Evolutionary conservation across 2,329 filamentous ascomycete genomes (phyloP).

Genomic region (Triangularia verruculosa): DNA sequence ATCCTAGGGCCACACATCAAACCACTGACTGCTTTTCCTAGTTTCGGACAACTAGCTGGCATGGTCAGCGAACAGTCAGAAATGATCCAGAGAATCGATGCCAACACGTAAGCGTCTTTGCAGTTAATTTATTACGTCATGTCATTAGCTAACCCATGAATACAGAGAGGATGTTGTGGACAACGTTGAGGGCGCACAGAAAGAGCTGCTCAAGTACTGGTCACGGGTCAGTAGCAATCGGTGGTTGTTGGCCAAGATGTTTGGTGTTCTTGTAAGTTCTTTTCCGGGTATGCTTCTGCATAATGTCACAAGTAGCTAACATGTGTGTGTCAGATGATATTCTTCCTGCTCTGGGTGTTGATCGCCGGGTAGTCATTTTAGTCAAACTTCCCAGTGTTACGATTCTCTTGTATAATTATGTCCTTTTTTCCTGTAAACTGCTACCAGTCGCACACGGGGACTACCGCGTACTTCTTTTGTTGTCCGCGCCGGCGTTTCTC

Average conservation of each 20-base stretch:
- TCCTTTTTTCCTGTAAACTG: constrained; percentile 16
- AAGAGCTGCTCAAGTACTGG: constrained; percentile 97
- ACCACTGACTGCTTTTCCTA: constrained; percentile 39
- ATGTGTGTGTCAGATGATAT: constrained; percentile 25
- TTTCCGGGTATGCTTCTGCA: background rate
- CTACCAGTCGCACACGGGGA: constrained; percentile 11
- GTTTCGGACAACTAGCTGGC: constrained; percentile 89
- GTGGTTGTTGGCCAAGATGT: constrained; percentile 89
- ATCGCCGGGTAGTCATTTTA: constrained; percentile 28
- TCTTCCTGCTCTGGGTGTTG: constrained; percentile 31
- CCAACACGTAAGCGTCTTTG: constrained; percentile 52
- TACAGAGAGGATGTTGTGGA: constrained; percentile 87
- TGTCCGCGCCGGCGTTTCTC: constrained; percentile 18
- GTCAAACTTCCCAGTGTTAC: background rate
- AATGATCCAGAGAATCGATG: constrained; percentile 96
- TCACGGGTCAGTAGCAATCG: constrained; percentile 88
- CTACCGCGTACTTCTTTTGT: constrained; percentile 12
- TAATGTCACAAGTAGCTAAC: constrained; percentile 8
- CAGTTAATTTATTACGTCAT: background rate
- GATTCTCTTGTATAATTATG: constrained; percentile 23
- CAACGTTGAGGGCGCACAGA: constrained; percentile 94
- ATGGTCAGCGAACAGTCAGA: constrained; percentile 98
- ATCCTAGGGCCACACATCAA: background rate
- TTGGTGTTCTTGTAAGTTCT: constrained; percentile 73
- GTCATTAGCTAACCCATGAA: constrained; percentile 9